phyloP scores from a whole-genome alignment of 169 alveolate species.

The Sarcocystis neurona region DNA sequence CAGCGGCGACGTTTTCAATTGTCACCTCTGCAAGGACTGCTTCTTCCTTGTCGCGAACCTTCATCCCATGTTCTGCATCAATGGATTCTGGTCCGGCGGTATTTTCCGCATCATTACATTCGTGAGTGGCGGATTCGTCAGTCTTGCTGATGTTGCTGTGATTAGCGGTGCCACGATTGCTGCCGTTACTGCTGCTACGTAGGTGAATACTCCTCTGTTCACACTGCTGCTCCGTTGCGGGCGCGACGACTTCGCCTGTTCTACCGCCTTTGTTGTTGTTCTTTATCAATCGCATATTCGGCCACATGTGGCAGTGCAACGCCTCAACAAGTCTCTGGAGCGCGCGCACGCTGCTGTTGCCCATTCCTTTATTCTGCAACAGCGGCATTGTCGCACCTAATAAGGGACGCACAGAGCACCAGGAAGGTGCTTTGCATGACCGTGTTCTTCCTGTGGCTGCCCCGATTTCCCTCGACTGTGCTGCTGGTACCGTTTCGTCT shows the following conservation, averaged over 20 bases:
- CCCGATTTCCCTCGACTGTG: background rate
- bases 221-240: no score
- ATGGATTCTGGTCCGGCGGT: no score
- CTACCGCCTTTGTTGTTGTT: background rate
- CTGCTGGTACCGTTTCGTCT: background rate
- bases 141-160: no score
- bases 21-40: no score
- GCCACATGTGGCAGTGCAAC: constrained; percentile 20
- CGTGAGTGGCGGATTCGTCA: no score
- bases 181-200: no score
- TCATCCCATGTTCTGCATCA: no score
- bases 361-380: background rate
- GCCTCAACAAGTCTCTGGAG: constrained; percentile 30
- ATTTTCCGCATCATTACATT: no score
- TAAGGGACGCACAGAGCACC: background rate
- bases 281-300: background rate
- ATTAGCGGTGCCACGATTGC: no score
- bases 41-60: no score
- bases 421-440: background rate
- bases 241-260: constrained; percentile 11
- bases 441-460: background rate
- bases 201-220: no score
- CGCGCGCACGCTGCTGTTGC: background rate
- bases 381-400: background rate
- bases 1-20: no score